Percentiles rank a stretch among this genome's conserved stretches.
phyloP scores from a whole-genome alignment of 495 filamentous ascomycete species.

The Penicillium turbatum region DNA sequence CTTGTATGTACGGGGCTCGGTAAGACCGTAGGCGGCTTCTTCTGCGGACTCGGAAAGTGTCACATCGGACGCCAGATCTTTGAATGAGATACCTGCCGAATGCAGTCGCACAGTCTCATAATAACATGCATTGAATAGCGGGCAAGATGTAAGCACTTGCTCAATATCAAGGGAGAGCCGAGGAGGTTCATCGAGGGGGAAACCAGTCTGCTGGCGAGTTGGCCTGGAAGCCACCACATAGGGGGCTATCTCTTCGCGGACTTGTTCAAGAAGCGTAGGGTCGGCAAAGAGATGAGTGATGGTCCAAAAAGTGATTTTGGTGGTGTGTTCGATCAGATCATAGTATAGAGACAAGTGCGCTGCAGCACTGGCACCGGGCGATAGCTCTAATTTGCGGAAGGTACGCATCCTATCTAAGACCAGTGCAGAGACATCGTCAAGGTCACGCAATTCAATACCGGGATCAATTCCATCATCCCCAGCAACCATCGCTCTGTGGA shows the following conservation, averaged over 20 bases:
- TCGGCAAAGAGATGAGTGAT: constrained; percentile 50
- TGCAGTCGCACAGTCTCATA: constrained; percentile 53
- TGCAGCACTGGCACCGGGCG: constrained; percentile 30
- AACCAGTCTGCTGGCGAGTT: constrained; percentile 44
- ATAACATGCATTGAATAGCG: constrained; percentile 50
- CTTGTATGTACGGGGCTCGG: constrained; percentile 37
- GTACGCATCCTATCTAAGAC: constrained; percentile 41
- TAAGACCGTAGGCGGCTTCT: constrained; percentile 27
- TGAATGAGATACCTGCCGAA: constrained; percentile 43
- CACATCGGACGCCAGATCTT: constrained; percentile 41
- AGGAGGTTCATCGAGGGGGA: constrained; percentile 50
- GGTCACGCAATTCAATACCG: constrained; percentile 47
- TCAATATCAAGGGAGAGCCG: constrained; percentile 45
- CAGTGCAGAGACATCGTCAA: constrained; percentile 49
- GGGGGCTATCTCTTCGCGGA: constrained; percentile 50
- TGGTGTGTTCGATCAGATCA: constrained; percentile 49
- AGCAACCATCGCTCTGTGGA: constrained; percentile 48
- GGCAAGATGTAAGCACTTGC: constrained; percentile 43
- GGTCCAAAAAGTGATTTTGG: constrained; percentile 54
- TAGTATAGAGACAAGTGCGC: constrained; percentile 46
- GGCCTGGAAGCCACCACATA: constrained; percentile 44
- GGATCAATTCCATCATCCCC: constrained; percentile 44
- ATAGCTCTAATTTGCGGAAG: constrained; percentile 33
- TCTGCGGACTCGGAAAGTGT: constrained; percentile 41
- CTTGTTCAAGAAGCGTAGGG: constrained; percentile 38